Base-by-base conservation (phyloP, 345 rosid genomes). In the Linum tenue region DNA sequence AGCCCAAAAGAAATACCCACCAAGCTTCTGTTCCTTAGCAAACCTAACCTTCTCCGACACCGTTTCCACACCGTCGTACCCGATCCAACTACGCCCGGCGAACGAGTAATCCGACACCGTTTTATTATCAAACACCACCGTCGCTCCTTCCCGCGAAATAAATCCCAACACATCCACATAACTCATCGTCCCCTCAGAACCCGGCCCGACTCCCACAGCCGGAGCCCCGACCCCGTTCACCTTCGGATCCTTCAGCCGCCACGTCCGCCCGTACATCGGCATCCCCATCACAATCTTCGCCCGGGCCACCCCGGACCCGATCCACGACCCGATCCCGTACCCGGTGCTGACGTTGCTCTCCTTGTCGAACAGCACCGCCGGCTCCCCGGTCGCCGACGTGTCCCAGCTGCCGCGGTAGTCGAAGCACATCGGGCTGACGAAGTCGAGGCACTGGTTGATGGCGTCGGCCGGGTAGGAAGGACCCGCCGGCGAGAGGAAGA, bases 1-100 rank as follows among this genome's bases (percentile, higher is more conserved):
- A 15, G 85, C 88, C 96, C 96, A 89, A 40, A 83, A 81, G 75
- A 78, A 89, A 78, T 85, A 89, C 69, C 96, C 96, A 50, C 81
- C 84, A 64, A 87, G 67, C 7, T 79, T 75, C 22, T 69, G 80
- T 12, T 44, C 81, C 70, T 81, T 73, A 51, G 84, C 84, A 11
- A 81, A 84, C 41, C 64, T 37, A 5, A 87, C 79, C 79, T 89
- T 90, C 0, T 76, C 69, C 0, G 77, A 68, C 12, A 83, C 76
- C 16, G 85, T 82, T 51, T 73, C 73, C 1, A 70, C 67, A 59
- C 77, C 89, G 40, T 86, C 88, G 6, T 80, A 83, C 2, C 85
- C 81, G 15, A 82, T 51, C 88, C 85, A 83, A 0, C 73, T 7
- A 22, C 72, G 38, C 31, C 80, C 79, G 0, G 48, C 71, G 37